Evolutionary conservation across 1,284 basidiomycete genomes (phyloP).

Genomic region (Apiotrichum brassicae): DNA sequence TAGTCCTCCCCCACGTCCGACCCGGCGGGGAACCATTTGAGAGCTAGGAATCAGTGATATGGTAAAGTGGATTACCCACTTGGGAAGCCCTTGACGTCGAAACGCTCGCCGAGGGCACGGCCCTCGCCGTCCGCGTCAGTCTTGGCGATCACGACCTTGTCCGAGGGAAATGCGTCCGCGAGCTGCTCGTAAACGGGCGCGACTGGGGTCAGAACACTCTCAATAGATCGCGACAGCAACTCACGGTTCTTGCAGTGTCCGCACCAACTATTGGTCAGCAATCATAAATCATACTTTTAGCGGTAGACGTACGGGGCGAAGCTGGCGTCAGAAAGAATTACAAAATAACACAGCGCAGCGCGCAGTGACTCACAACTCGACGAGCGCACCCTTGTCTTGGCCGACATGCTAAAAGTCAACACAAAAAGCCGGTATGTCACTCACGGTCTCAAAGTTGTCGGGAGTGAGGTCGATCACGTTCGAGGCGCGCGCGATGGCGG

Average conservation of each 20-base stretch:
- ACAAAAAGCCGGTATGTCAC: conserved; percentile 9
- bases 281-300: not conserved
- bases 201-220: conserved; percentile 58
- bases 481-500: conserved; percentile 55
- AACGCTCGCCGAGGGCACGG: conserved; percentile 53
- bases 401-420: conserved; percentile 51
- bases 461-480: conserved; percentile 73
- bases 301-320: conserved; percentile 36
- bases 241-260: conserved; percentile 50
- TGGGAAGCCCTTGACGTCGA: conserved; percentile 76
- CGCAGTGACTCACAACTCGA: conserved; percentile 68
- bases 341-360: not conserved
- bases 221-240: conserved; percentile 1
- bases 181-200: conserved; percentile 83
- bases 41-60: conserved; percentile 54
- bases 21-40: conserved; percentile 79
- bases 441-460: conserved; percentile 65
- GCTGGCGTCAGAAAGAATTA: conserved; percentile 19
- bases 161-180: conserved; percentile 67
- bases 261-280: conserved; percentile 38
- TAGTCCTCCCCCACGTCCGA: conserved; percentile 65
- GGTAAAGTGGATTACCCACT: too few species aligned
- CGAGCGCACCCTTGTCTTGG: conserved; percentile 69
- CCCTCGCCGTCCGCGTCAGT: conserved; percentile 86
- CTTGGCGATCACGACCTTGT: conserved; percentile 84